Evolutionary conservation across 176 grass and related monocot genomes (phyloP).

Genomic region (Coix lacrymajobi): DNA sequence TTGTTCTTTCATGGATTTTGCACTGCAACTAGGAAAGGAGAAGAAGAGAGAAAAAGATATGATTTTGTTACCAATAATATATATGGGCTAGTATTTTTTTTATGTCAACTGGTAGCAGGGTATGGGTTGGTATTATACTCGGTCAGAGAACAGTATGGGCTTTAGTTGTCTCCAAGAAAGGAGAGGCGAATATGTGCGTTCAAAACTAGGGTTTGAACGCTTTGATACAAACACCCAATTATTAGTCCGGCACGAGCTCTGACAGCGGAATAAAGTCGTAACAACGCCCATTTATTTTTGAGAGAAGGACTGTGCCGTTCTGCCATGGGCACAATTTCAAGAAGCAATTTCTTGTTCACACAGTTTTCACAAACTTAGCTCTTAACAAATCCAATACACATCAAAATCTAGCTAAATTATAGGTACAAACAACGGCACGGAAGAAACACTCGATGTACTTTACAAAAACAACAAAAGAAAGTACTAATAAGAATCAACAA

Average conservation of each 20-base stretch:
- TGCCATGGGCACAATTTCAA: neutral
- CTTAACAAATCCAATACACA: neutral
- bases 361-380: neutral
- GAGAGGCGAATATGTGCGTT: conserved; percentile 5
- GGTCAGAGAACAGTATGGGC: neutral
- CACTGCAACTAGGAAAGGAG: neutral
- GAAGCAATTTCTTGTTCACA: neutral
- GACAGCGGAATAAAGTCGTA: conserved; percentile 34
- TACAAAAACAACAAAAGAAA: conserved; percentile 30
- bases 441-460: conserved; percentile 1
- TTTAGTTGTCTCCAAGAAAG: conserved; percentile 9
- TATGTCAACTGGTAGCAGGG: neutral
- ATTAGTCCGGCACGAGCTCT: conserved; percentile 10
- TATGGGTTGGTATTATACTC: conserved; percentile 1
- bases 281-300: conserved; percentile 5
- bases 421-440: neutral
- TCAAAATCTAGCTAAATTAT: neutral
- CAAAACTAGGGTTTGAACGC: conserved; percentile 6
- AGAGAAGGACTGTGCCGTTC: neutral
- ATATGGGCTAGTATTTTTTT: neutral
- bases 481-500: conserved; percentile 19
- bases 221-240: conserved; percentile 11
- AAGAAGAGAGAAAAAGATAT: neutral
- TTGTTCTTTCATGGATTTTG: neutral
- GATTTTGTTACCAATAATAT: conserved; percentile 20